Evolutionary conservation across 148 eudicot species (phyloP).

Genomic region (Rhododendron molle): DNA sequence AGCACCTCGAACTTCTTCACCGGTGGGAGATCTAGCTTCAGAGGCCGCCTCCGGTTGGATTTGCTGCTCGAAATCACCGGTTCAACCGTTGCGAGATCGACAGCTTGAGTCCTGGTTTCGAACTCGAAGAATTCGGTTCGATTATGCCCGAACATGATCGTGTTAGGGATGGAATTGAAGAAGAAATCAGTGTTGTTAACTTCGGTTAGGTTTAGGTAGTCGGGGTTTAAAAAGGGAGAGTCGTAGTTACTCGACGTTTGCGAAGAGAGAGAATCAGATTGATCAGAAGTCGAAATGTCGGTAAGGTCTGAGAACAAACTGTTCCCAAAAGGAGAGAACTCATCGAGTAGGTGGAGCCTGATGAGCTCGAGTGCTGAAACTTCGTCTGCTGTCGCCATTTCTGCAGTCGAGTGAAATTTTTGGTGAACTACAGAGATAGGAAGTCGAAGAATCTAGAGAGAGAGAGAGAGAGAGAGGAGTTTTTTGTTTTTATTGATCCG

Average conservation of each 20-base stretch:
- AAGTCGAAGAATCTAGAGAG: not conserved
- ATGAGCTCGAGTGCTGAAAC: constrained; percentile 35
- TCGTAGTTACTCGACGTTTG: not conserved
- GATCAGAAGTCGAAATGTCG: not conserved
- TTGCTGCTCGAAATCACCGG: not conserved
- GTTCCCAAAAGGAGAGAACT: constrained; percentile 29
- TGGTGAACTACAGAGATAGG: no score
- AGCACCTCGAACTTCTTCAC: constrained; percentile 30
- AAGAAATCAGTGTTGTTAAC: not conserved
- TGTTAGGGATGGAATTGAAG: constrained; percentile 9
- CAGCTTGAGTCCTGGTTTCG: not conserved
- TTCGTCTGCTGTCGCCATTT: constrained; percentile 30
- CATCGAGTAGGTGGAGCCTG: constrained; percentile 34
- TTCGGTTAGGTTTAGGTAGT: constrained; percentile 7
- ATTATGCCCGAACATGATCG: not conserved
- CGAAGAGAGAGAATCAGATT: constrained; percentile 18
- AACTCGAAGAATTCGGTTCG: not conserved
- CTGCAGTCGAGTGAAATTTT: not conserved
- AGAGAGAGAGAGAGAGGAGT: not conserved
- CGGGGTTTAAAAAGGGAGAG: not conserved
- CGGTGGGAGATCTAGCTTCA: constrained; percentile 39
- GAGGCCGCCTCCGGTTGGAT: constrained; percentile 34
- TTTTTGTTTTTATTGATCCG: no score
- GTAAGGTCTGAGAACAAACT: not conserved
- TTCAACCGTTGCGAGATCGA: constrained; percentile 2